Percentiles rank a stretch among this genome's conserved stretches.
These are phyloP conservation scores for Cercospora sp. DNA, from an alignment of 2,329 filamentous ascomycete species.

Conservation along the genomic window DNA sequence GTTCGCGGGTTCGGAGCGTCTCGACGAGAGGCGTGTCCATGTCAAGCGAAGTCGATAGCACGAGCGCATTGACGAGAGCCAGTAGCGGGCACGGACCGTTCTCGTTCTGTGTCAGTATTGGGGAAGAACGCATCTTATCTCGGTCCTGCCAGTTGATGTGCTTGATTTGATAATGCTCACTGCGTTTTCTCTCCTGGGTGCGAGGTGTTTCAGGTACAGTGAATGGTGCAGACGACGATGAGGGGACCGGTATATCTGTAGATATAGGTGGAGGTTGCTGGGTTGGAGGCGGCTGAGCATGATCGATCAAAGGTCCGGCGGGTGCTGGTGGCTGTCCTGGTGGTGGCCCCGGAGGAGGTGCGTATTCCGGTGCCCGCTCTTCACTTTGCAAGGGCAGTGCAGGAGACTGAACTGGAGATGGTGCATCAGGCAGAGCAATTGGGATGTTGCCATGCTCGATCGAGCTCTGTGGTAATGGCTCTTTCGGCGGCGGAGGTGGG, in stretches of 20 bases:
- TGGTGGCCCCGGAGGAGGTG: slow-evolving; percentile 29
- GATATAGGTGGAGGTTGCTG: slow-evolving; percentile 40
- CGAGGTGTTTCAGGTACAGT: slow-evolving; percentile 41
- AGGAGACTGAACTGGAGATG: slow-evolving; percentile 14
- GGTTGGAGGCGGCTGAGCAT: slow-evolving; percentile 32
- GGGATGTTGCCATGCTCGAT: slow-evolving; percentile 13
- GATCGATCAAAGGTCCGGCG: slow-evolving; percentile 35
- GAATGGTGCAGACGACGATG: slow-evolving; percentile 15
- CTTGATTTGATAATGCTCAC: slow-evolving; percentile 90
- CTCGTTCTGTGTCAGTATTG: slow-evolving; percentile 86
- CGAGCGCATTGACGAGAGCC: slow-evolving; percentile 88
- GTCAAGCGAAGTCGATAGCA: slow-evolving; percentile 73
- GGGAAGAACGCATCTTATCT: slow-evolving; percentile 70
- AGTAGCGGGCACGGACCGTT: slow-evolving; percentile 94
- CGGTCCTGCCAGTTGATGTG: slow-evolving; percentile 81
- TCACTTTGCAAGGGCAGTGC: slow-evolving; percentile 4
- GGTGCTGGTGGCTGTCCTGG: slow-evolving; percentile 38
- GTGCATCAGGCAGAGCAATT: neutral
- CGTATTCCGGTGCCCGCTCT: slow-evolving; percentile 21
- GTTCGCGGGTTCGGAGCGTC: slow-evolving; percentile 75
- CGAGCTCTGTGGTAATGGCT: slow-evolving; percentile 19
- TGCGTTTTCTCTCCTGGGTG: slow-evolving; percentile 50
- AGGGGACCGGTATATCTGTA: slow-evolving; percentile 8
- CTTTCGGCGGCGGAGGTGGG: slow-evolving; percentile 26
- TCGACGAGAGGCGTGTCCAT: slow-evolving; percentile 71